Evolutionary conservation across 352 stramenopile species (phyloP), one percentile per base, ranked within the genome.

Genomic region (Pythium volutum): DNA sequence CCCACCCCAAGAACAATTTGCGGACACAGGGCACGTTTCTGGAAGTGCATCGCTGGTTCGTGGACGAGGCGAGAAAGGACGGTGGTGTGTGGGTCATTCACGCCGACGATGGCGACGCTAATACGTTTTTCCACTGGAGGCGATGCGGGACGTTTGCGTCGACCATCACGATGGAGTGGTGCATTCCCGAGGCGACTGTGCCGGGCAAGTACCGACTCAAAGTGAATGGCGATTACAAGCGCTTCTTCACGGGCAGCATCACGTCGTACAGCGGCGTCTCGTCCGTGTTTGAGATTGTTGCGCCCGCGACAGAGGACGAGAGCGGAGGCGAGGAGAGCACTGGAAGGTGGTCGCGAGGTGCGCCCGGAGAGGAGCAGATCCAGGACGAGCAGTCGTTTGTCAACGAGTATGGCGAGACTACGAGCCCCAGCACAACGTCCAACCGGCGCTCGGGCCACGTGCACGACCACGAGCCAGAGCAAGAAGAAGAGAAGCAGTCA

Each of bases 1-100:
- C 80, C 9, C 84, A 95, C 47, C 86, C 85, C 4, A 93, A 93
- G 62, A 95, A 95, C 70, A 84, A 89, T 31, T 59, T 95, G 43
- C 73, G 77, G 31, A 91, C 73, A 1, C 81, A 93, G 52, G 70
- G 78, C 10, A 91, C 84, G 41, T 95, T 93, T 55, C 51, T 93
- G 2, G 83, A 92, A 59, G 76, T 95, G 12, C 80, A 95, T 16
- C 73, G 77, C 11, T 91, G 80, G 80, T 55, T 84, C n/a, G 29
- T 45, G 2, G 79, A 90, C 60, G 50, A 18, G 5, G 67, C 52
- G 38, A 75, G 75, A 0, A 10, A 22, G 0, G 55, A 73, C 1
- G 75, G 70, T 15, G 84, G 82, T 22, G 57, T 89, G 11, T 95
- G 86, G 86, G 67, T 89, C 16, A 68, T 91, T 36, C 62, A 88